Base-by-base conservation (phyloP, 1,139 yeast species). In the Ogataea hybrid region DNA sequence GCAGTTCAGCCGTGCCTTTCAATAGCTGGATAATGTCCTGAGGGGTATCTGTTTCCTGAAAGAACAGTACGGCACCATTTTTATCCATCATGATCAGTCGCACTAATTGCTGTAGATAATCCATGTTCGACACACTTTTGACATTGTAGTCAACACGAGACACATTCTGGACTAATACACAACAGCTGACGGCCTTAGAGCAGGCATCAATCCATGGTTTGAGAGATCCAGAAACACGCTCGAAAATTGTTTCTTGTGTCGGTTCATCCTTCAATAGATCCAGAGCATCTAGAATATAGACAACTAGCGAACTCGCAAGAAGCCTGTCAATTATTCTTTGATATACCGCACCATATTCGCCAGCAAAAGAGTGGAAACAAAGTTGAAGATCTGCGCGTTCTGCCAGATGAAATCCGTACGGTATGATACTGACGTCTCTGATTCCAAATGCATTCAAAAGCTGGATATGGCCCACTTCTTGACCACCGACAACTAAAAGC, bases 71-170 rank as follows among this genome's bases (percentile, higher is more conserved):
- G 3, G 67, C 54, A 1, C 65, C 70, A 0, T 70, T 74, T 52
- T 74, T 75, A 28, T 68, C 64, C 37, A 78, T 55, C 10, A 77
- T 67, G 1, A 79, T 47, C 8, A 71, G 61, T 29, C 95, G 67
- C 23, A 81, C 50, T 33, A 68, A 54, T 51, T 82, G 85, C 54
- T 84, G 88, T 3, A 70, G 54, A 41, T 56, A 67, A 43, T 75
- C 81, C 23, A 71, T 58, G 5, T 53, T 35, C 6, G 44, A 38
- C 27, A 49, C 43, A 2, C 46, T 48, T 6, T 37, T 42, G 16
- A 50, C 37, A 15, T 47, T 44, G 35, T 56, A 56, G 6, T 40
- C 43, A 37, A 49, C 41, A 7, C 37, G 22, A 3, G 51, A 35
- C 2, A 44, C 32, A 28, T 50, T 44, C 21, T 38, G 22, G 1